Conservation (phyloP, 148 eudicot species). For the Limonium bicolor region DNA sequence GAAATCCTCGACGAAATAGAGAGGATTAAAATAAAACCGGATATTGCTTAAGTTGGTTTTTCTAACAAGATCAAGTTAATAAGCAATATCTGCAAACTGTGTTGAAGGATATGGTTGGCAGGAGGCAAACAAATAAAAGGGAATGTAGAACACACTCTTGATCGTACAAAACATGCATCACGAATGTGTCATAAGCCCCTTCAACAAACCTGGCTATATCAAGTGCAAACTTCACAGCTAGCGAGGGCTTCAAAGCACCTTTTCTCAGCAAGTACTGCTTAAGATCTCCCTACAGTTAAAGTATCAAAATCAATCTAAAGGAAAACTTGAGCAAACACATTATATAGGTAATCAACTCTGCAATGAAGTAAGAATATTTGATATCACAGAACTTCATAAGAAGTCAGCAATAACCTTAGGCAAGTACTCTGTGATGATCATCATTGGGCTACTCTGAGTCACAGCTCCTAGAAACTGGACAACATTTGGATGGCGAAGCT, state of each 20-base stretch:
- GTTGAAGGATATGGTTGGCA: too few species aligned
- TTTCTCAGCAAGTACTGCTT: conserved; percentile 18
- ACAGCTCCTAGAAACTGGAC: conserved; percentile 98
- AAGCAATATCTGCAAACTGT: too few species aligned
- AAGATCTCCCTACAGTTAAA: conserved; percentile 25
- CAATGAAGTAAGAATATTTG: not conserved
- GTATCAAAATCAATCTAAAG: not conserved
- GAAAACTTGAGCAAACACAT: not conserved
- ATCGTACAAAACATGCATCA: too few species aligned
- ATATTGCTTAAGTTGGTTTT: too few species aligned
- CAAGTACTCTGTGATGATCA: conserved; percentile 88
- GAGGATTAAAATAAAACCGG: too few species aligned
- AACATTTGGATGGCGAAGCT: conserved; percentile 89
- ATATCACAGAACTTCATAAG: not conserved
- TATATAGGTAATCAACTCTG: not conserved
- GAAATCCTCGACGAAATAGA: too few species aligned
- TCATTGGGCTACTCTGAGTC: conserved; percentile 94
- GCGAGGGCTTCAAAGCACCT: conserved; percentile 27
- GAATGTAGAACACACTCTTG: too few species aligned
- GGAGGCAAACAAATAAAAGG: too few species aligned
- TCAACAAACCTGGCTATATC: conserved; percentile 34
- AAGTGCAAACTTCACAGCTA: conserved; percentile 30
- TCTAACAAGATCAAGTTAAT: too few species aligned
- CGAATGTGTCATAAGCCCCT: too few species aligned
- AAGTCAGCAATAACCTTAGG: conserved; percentile 43